Base-by-base conservation (phyloP, 306 rosid genomes). In the Albizia julibrissin region DNA sequence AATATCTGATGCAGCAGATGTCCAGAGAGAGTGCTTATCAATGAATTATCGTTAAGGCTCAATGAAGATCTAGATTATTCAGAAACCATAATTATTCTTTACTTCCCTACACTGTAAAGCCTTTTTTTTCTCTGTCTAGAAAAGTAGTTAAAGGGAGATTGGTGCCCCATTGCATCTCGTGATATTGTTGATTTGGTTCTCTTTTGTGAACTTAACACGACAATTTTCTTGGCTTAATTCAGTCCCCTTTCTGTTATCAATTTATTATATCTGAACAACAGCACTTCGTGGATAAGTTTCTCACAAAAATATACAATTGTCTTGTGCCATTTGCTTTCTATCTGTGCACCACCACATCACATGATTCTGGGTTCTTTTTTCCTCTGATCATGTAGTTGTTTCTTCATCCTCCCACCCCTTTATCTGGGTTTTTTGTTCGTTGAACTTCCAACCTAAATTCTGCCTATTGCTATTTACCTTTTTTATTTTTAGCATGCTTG, bases 401-500 rank as follows among this genome's bases (percentile, higher is more conserved):
- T 61, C 34, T 44, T 62, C 50, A 54, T 79, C 21, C n/a, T 71
- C 42, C 33, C 16, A 39, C 15, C 22, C 11, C 13, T 70, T 76
- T 52, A 31, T 70, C 70, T 66, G 72, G 58, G 67, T 3, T 18
- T 71, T 83, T 59, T 37, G 67, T 70, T 47, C 14, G 22, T 50
- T 44, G 33, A 78, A 64, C 69, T 22, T n/a, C 34, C 13, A 34
- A 27, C 31, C 43, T 75, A 11, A 52, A 56, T 69, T 69, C 10
- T 86, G 6, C 74, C 49, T 59, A 52, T n/a, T 56, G 3, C 56
- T 58, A 8, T 77, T 80, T 47, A 69, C 18, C 26, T 50, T 34
- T 37, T 81, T 61, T 54, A 62, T 19, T 24, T 74, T 69, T 33
- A 84, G 37, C 52, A 67, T 47, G 78, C 69, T 62, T 58, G 77